A percentile compares a stretch with the other conserved stretches of the same genome.
These are phyloP conservation scores for Fusarium sp. DNA, from an alignment of 2,329 filamentous ascomycete genomes.

Conservation along the genomic window DNA sequence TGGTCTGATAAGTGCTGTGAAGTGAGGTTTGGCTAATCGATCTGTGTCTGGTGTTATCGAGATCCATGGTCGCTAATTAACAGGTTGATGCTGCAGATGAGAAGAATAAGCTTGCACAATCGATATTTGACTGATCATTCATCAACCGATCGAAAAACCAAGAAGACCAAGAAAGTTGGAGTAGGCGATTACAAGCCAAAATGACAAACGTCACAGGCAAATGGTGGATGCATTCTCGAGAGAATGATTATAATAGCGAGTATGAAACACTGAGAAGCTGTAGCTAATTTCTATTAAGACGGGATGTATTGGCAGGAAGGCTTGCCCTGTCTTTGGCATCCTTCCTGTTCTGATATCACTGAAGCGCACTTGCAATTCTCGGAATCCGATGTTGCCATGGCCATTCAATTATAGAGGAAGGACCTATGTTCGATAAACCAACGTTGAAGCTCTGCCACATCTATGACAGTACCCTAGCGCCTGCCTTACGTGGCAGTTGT, in stretches of 20 bases:
- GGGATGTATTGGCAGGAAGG: background rate
- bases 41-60: conserved; percentile 47
- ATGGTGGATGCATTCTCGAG: conserved; percentile 31
- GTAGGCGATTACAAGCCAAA: conserved; percentile 38
- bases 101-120: conserved; percentile 33
- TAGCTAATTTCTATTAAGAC: background rate
- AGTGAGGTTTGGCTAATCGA: conserved; percentile 58
- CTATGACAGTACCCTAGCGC: background rate
- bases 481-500: background rate
- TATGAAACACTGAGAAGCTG: background rate
- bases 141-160: conserved; percentile 34
- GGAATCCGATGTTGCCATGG: background rate
- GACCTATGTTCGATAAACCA: background rate
- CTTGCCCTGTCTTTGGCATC: background rate
- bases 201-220: conserved; percentile 37
- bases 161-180: conserved; percentile 42
- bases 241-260: conserved; percentile 17
- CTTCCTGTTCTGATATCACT: background rate
- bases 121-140: conserved; percentile 40
- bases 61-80: conserved; percentile 48
- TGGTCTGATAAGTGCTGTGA: conserved; percentile 50
- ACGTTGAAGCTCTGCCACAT: background rate
- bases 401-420: background rate
- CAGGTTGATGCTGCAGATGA: conserved; percentile 22
- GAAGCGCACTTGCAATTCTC: conserved; percentile 12